These are phyloP conservation scores for Flaveria robusta DNA, from an alignment of 129 eudicot species.

Conservation along the genomic window DNA sequence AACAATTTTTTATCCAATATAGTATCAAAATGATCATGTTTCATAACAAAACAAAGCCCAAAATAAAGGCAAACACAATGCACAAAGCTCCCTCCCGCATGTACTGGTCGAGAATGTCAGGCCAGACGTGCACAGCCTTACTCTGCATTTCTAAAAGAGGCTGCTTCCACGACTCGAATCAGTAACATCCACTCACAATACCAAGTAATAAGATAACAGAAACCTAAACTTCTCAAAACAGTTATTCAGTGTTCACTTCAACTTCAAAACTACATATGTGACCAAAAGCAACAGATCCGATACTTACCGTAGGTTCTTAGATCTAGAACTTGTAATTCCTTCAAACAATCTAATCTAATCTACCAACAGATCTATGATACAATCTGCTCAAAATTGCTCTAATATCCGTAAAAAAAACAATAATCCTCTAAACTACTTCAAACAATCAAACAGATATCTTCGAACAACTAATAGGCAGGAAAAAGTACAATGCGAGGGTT, in stretches of 20 bases:
- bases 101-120: too few relatives aligned
- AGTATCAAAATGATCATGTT: slow-evolving; percentile 1
- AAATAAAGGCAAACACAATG: neutral
- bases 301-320: neutral
- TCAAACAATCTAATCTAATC: too few relatives aligned
- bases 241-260: neutral
- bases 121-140: too few relatives aligned
- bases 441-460: neutral
- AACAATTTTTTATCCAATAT: neutral
- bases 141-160: too few relatives aligned
- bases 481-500: neutral
- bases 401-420: too few relatives aligned
- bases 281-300: slow-evolving; percentile 20
- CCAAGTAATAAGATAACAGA: neutral
- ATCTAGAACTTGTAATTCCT: slow-evolving; percentile 16
- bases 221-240: neutral
- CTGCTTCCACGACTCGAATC: too few relatives aligned
- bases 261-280: neutral
- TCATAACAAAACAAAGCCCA: neutral
- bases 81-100: too few relatives aligned
- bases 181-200: neutral
- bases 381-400: neutral
- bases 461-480: neutral
- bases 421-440: too few relatives aligned
- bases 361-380: slow-evolving; percentile 17